Base-by-base conservation (phyloP, 1,139 yeast genomes). In the Suhomyces ambrosiae region DNA sequence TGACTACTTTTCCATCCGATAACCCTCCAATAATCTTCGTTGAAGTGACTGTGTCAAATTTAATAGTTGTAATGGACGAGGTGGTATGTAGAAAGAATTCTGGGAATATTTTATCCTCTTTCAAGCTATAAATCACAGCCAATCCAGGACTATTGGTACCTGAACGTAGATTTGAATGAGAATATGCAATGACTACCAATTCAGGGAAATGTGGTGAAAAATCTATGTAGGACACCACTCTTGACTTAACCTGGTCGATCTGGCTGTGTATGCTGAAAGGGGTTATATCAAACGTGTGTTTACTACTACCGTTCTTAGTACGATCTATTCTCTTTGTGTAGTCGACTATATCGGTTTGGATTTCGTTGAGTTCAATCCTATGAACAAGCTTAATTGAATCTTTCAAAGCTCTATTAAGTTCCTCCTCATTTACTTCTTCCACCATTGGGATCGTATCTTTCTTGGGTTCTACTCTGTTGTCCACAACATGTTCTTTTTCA, bases 31-130 rank as follows among this genome's bases (percentile, higher is more conserved):
- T 56, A 1, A 71, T 46, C 32, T 62, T 58, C 18, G 50, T 43
- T 3, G 57, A 50, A 23, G 55, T 60, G 10, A 72, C 38, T 11
- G 42, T 45, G 37, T 67, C 76, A 35, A 70, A 65, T 29, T 50
- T 51, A n/a, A 80, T 60, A 23, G 64, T 64, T 6, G 79, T 65
- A 8, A 77, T 71, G 0, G 80, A 62, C 2, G 71, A 52, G 4
- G 63, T 42, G 40, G 65, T 53, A 13, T 65, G 61, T 33, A 81
- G 67, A 27, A 69, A 66, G 50, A 63, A 72, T 47, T 80, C 86
- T 0, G 85, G 81, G 22, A 59, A 48, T 4, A 52, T 39, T 10
- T 38, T 42, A 1, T 41, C 18, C 36, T 33, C 46, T 15, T 37
- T 58, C 26, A 42, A 40, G 47, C 50, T 61, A 54, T 56, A 68